Evolutionary conservation across 2,329 filamentous ascomycete species (phyloP), one percentile per base, ranked within the genome.

Genomic region (Achaetomium macrosporum): DNA sequence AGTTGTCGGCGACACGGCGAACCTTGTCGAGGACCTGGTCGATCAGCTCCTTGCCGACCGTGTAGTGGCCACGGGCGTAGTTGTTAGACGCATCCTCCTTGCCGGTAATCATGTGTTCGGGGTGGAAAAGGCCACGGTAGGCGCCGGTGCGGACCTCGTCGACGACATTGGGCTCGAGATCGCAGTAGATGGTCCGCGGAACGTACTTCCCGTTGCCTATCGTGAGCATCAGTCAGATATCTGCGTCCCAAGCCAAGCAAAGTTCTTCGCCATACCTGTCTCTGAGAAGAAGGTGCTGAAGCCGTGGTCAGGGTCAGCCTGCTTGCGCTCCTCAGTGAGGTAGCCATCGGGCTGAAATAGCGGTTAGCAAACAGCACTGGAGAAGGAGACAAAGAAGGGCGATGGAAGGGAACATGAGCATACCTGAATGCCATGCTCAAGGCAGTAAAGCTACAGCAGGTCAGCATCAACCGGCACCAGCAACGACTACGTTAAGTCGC

Each of bases 21-120:
- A 99, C 88, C 83, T 95, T 95, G 82, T 99, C 93, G 64, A 97
- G 79, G 59, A 97, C 93, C 73, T 91, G 86, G 74, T 99, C 93
- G 66, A 97, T 96, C 74, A 99, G 84, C 82, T 99, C 93, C 84
- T 97, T 97, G 73, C 93, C 93, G 66, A 97, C 91, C 60, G 93
- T 99, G 83, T 99, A 99, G 82, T 99, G 93, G 64, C 93, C 93
- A 83, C 93, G 92, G 66, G 93, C 93, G 71, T 97, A 97, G 86
- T 99, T 99, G 88, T 99, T 99, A 65, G 92, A 96, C 64, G 93
- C 93, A 85, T 97, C 93, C 83, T 97, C 93, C 86, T 97, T 97
- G 77, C 93, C 93, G 62, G 90, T 96, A 76, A 99, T 96, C 92
- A 99, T 96, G 78, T 95, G 88, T 78, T 97, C 93, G 56, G 93